Base-by-base conservation (phyloP, 805 yeast genomes). In the Yamadazyma olivae region DNA sequence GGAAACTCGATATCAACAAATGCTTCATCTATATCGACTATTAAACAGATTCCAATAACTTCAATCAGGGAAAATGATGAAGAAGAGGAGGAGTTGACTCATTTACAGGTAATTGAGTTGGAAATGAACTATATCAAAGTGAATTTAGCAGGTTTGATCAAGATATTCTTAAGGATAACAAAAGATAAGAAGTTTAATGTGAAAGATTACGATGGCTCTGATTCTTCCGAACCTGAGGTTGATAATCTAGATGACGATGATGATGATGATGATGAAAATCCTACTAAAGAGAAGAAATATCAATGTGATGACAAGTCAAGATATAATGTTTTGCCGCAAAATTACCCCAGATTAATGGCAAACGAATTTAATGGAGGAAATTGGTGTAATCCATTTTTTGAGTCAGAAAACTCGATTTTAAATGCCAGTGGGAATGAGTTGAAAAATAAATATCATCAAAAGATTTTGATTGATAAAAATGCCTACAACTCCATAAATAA, bases 301-400 rank as follows among this genome's bases (percentile, higher is more conserved):
- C n/a, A n/a, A n/a, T n/a, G n/a, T n/a, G 18, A 27, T 17, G 56
- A 68, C 5, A 61, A 57, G 33, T 65, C 61, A 22, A 43, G 71
- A 16, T 57, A 48, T 41, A 57, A 65, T 32, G 34, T 58, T 12
- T 42, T 81, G 23, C 93, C 91, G 0, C 83, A 82, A 51, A 61
- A 80, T 2, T 76, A 79, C 44, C 89, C 93, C 6, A 67, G 93
- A 40, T 81, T 83, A 48, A 58, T 84, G 14, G 67, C 72, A 27
- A 78, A 79, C 19, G 77, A 74, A 36, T 83, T 79, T 53, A 79
- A 79, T 46, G 91, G 89, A 13, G 91, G 90, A n/a, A 79, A 81
- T 41, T 83, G 89, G 82, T 73, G 76, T 32, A 83, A 82, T 48
- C 86, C 85, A 17, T 81, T 81, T 45, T 74, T 77, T 45, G 54